phyloP scores from a whole-genome alignment of 352 stramenopile genomes.

The Pythium sukuiense region DNA sequence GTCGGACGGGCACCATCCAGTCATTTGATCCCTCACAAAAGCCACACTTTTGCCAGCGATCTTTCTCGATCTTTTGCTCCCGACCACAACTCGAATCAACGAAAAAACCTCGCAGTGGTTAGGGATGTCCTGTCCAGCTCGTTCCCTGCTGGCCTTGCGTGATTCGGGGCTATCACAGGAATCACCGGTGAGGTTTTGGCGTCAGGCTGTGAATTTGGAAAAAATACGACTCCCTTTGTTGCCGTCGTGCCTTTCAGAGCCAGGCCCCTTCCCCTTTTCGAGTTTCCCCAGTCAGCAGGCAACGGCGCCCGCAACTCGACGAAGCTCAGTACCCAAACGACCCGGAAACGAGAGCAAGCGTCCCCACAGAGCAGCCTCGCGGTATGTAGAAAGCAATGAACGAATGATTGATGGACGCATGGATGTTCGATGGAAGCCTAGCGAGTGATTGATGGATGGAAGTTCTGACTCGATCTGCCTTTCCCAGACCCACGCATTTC shows the following conservation, averaged over 20 bases:
- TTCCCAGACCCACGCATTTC: conserved; percentile 3
- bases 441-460: conserved; percentile 13
- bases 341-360: conserved; percentile 16
- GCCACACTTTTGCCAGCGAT: conserved; percentile 16
- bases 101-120: conserved; percentile 22
- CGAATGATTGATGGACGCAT: conserved; percentile 3
- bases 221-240: conserved; percentile 13
- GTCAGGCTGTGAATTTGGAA: conserved; percentile 23
- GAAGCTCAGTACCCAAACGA: conserved; percentile 26
- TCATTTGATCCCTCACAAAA: conserved; percentile 13
- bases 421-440: too few species aligned
- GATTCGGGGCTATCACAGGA: conserved; percentile 14
- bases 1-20: conserved; percentile 15
- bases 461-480: not conserved
- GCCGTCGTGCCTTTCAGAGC: conserved; percentile 19
- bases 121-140: conserved; percentile 14
- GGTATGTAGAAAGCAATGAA: conserved; percentile 2
- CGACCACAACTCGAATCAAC: not conserved
- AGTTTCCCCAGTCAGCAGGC: not conserved
- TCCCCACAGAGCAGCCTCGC: not conserved
- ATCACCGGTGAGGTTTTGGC: conserved; percentile 23
- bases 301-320: conserved; percentile 1
- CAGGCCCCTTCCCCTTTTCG: not conserved
- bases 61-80: conserved; percentile 31
- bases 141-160: conserved; percentile 17